phyloP scores from a whole-genome alignment of 2,329 filamentous ascomycete species.

The Clonostachys byssicola region DNA sequence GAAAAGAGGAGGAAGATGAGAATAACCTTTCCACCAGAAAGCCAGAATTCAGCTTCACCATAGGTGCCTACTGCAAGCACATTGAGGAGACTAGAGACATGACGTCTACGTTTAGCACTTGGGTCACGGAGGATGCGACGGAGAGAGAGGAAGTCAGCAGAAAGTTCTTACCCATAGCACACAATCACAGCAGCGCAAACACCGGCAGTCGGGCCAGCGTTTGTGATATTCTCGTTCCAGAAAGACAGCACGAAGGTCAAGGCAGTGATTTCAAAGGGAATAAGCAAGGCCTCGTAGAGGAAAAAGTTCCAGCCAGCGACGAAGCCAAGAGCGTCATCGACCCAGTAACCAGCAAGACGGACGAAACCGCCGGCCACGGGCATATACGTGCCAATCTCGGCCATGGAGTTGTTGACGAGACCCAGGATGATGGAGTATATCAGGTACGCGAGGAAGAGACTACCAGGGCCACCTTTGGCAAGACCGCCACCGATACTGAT shows the following conservation, averaged over 20 bases:
- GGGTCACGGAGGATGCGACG: not conserved
- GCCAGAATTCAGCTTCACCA: constrained; percentile 40
- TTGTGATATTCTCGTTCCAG: constrained; percentile 21
- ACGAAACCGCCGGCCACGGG: constrained; percentile 55
- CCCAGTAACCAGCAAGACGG: constrained; percentile 52
- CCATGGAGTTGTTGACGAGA: constrained; percentile 56
- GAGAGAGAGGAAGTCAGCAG: not conserved
- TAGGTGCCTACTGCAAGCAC: constrained; percentile 33
- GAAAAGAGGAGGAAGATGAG: constrained; percentile 57
- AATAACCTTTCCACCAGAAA: constrained; percentile 46
- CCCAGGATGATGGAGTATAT: constrained; percentile 46
- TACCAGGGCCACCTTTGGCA: constrained; percentile 24
- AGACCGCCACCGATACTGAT: constrained; percentile 50
- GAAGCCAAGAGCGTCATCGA: constrained; percentile 55
- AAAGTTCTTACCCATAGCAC: constrained; percentile 20
- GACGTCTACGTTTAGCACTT: not conserved
- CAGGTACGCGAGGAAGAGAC: constrained; percentile 49
- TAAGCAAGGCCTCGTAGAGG: constrained; percentile 43
- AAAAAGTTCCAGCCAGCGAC: constrained; percentile 46
- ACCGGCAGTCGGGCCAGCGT: constrained; percentile 25
- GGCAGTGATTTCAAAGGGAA: constrained; percentile 46
- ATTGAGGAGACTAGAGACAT: constrained; percentile 21
- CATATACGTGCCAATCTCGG: constrained; percentile 56
- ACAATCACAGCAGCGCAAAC: constrained; percentile 37
- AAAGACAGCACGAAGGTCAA: constrained; percentile 29